Evolutionary conservation across 768 basidiomycete species (phyloP), one percentile per base, ranked within the genome.

Genomic region (Lepiota brunneoincarnata): DNA sequence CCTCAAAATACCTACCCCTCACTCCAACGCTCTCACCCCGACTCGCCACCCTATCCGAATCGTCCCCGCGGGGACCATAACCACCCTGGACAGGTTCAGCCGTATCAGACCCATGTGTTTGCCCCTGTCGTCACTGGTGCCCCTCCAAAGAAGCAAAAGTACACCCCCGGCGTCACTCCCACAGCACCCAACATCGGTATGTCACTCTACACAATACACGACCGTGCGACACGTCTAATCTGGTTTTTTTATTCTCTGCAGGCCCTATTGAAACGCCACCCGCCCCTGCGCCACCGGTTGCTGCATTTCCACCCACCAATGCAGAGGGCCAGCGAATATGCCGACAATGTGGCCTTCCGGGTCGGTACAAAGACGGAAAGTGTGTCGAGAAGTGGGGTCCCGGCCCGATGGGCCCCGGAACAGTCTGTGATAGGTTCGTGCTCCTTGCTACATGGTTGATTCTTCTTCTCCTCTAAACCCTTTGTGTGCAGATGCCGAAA

Each of bases 311-410:
- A 0, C 58, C 79, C 1, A 75, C 73, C 0, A 88, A 88, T 62
- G 72, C 76, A 1, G 73, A 78, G 47, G 89, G 89, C 0, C 89
- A 90, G 63, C 74, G 89, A 20, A 89, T 87, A 44, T 91, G 89
- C 64, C 73, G 88, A 5, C 86, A 88, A 61, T 91, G 89, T 60
- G 87, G 87, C 0, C 69, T 84, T 39, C 73, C 82, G 0, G 89
- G 89, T 0, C 73, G 89, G 1, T 91, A 91, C 71, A 90, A 90
- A 71, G 89, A 91, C 18, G 87, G 85, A 7, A 89, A 89, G 60
- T 91, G 89, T 64, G 89, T 91, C 48, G 89, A 91, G 63, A 91
- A 91, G 67, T 91, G 89, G 89, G 89, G 89, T 1, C 89, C 89
- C 20, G 89, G 89, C 3, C 89, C 89, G 43, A 80, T 85, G 68